These are phyloP conservation scores for Tagetes patula DNA, from an alignment of 129 eudicot species.

Conservation along the genomic window DNA sequence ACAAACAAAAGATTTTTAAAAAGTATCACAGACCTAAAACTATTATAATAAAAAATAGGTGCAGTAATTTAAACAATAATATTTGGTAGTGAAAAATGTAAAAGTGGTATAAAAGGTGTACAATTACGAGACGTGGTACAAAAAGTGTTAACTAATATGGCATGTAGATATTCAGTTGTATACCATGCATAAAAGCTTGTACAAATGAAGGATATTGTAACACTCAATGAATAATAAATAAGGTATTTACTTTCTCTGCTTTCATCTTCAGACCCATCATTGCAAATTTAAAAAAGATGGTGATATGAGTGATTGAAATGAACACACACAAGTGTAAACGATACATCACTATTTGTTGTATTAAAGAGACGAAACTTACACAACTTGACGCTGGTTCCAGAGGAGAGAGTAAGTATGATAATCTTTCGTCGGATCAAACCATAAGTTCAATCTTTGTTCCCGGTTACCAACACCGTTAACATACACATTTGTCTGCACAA, in stretches of 20 bases:
- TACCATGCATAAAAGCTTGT: constrained; percentile 10
- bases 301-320: constrained; percentile 12
- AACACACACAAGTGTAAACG: constrained; percentile 26
- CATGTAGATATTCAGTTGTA: constrained; percentile 7
- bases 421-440: constrained; percentile 94
- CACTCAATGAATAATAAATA: constrained; percentile 24
- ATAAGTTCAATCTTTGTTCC: constrained; percentile 80
- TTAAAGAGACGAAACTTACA: constrained; percentile 49
- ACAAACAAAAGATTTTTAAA: too few species aligned
- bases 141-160: background rate
- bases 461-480: constrained; percentile 95
- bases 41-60: too few species aligned
- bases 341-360: background rate
- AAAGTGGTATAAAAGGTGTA: too few species aligned
- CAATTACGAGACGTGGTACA: too few species aligned
- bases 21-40: too few species aligned
- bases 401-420: constrained; percentile 77
- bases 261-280: constrained; percentile 37
- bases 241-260: constrained; percentile 30
- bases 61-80: too few species aligned
- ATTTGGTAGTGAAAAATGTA: too few species aligned
- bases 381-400: constrained; percentile 92
- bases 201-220: constrained; percentile 13
- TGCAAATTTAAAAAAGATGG: constrained; percentile 7
- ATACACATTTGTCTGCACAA: constrained; percentile 87